Evolutionary conservation across 2,329 filamentous ascomycete species (phyloP).

Genomic region (Cordyceps javanica): DNA sequence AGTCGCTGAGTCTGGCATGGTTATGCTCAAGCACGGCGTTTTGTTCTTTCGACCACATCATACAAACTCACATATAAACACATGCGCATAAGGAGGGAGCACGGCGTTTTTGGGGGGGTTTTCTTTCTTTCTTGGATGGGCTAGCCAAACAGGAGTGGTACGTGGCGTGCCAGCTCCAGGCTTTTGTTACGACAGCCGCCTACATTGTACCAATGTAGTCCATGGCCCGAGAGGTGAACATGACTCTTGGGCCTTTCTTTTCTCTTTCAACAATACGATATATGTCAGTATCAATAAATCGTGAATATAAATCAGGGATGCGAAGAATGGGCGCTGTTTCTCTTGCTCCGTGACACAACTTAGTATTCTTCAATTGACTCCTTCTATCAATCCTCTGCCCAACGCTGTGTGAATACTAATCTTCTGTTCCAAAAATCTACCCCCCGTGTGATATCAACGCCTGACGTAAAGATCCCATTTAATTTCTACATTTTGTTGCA

Average conservation of each 20-base stretch:
- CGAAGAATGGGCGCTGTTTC: neutral
- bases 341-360: neutral
- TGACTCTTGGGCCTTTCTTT: neutral
- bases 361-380: neutral
- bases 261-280: too few relatives aligned
- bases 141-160: neutral
- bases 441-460: neutral
- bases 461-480: neutral
- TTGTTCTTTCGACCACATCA: neutral
- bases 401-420: neutral
- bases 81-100: neutral
- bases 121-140: neutral
- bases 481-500: neutral
- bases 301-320: neutral
- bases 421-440: neutral
- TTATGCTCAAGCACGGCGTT: neutral
- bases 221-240: neutral
- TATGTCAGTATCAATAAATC: neutral
- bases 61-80: neutral
- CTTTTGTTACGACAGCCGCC: neutral
- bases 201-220: neutral
- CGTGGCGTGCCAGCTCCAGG: neutral
- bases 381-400: neutral
- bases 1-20: neutral
- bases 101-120: neutral